phyloP scores from a whole-genome alignment of 306 rosid species.

The Casuarina cunninghamiana region DNA sequence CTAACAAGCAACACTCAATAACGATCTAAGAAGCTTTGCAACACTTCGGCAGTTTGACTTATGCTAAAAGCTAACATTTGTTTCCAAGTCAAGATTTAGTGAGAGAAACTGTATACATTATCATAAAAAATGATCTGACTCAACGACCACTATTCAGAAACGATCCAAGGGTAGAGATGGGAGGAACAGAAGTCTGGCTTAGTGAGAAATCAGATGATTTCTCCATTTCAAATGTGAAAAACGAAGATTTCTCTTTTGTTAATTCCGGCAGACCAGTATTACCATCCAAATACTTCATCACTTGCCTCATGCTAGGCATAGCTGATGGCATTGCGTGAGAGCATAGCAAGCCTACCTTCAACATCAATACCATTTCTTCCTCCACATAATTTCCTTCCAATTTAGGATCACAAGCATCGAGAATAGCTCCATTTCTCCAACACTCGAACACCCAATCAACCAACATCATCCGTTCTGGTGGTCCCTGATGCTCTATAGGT shows the following conservation, averaged over 20 bases:
- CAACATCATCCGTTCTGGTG: slow-evolving; percentile 35
- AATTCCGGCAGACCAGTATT: slow-evolving; percentile 34
- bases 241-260: not conserved
- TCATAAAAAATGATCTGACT: not conserved
- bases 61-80: too few relatives aligned
- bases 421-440: slow-evolving; percentile 42
- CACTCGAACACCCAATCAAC: slow-evolving; percentile 54
- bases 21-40: too few relatives aligned
- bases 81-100: too few relatives aligned
- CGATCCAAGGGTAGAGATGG: not conserved
- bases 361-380: slow-evolving; percentile 44
- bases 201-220: not conserved
- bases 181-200: not conserved
- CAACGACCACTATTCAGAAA: not conserved
- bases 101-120: too few relatives aligned
- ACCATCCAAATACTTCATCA: slow-evolving; percentile 47
- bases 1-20: too few relatives aligned
- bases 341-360: slow-evolving; percentile 60
- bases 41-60: too few relatives aligned
- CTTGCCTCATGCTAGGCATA: slow-evolving; percentile 54
- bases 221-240: not conserved
- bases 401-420: slow-evolving; percentile 52
- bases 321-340: slow-evolving; percentile 33
- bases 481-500: slow-evolving; percentile 44
- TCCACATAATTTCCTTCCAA: slow-evolving; percentile 33